Conservation (phyloP, 164 flowering plant genomes). For the Litsea cubeba region DNA sequence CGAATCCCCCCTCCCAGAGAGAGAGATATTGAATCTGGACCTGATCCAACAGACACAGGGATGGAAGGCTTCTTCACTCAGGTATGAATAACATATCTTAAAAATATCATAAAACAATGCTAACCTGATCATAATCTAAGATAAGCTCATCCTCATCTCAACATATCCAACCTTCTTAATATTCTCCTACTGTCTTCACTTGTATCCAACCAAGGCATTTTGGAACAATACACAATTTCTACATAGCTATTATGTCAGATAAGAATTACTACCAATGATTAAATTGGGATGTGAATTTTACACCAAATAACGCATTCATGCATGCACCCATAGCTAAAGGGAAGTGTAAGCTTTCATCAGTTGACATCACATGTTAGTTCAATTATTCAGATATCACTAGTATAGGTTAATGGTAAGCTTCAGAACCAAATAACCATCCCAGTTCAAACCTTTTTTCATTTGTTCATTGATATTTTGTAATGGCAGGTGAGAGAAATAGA, state of each 20-base stretch:
- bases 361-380: neutral
- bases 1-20: neutral
- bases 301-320: too few relatives aligned
- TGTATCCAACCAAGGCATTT: neutral
- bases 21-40: conserved; percentile 1
- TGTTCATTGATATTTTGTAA: neutral
- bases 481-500: conserved; percentile 58
- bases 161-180: neutral
- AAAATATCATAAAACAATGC: neutral
- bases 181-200: neutral
- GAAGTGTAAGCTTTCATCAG: neutral
- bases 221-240: too few relatives aligned
- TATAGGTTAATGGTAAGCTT: neutral
- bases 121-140: neutral
- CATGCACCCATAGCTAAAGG: neutral
- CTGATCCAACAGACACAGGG: neutral
- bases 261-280: too few relatives aligned
- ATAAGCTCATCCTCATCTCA: neutral
- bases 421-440: neutral
- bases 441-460: too few relatives aligned
- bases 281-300: too few relatives aligned
- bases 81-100: neutral
- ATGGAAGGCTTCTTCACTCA: conserved; percentile 7
- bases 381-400: neutral
- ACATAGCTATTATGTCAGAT: too few relatives aligned